Evolutionary conservation across 176 grass and related monocot species (phyloP), one percentile per base, ranked within the genome.

Genomic region (Otatea glauca): DNA sequence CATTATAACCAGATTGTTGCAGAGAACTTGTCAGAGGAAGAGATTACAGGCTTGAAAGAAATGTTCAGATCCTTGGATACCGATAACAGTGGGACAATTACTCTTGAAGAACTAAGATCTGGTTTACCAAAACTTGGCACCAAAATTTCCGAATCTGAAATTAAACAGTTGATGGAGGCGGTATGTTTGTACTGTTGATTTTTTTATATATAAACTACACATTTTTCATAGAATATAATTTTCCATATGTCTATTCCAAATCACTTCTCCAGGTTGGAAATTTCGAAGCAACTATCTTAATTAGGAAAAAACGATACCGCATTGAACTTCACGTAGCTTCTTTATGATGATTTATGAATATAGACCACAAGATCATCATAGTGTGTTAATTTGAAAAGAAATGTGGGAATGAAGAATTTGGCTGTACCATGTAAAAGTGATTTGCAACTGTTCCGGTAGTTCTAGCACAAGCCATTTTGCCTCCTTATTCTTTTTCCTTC

Each of bases 71-170:
- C 96, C 55, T 90, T 99, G 50, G 96, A 99, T 75, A 89, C 96
- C 6, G 96, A 99, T 76, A 96, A 99, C 89, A 99, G 91, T 84
- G 96, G 96, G 76, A 96, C 91, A 61, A 96, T 99, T 75, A 96
- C 96, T 70, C 90, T 94, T 67, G 93, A 99, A 68, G 96, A 99
- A 83, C 82, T 99, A 84, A 96, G 94, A 96, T 89, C 91, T 86
- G 96, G 96, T 83, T 92, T 99, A 79, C 96, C 96, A 8, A 99
- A 99, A 92, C 89, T 99, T 76, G 96, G 96, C 64, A 96, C 93
- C 48, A 99, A 86, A 89, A 99, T 99, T 86, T 92, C 96, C 68
- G 96, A 99, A 91, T 88, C 91, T 39, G 96, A 99, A 90, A 90
- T 99, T 71, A 90, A 60, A 85, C 96, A 99, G 73, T 75, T 99